A percentile compares a stretch with the other conserved stretches of the same genome.
Evolutionary conservation across 305 asterid species (phyloP).

Genomic region (Solanum hybrid): DNA sequence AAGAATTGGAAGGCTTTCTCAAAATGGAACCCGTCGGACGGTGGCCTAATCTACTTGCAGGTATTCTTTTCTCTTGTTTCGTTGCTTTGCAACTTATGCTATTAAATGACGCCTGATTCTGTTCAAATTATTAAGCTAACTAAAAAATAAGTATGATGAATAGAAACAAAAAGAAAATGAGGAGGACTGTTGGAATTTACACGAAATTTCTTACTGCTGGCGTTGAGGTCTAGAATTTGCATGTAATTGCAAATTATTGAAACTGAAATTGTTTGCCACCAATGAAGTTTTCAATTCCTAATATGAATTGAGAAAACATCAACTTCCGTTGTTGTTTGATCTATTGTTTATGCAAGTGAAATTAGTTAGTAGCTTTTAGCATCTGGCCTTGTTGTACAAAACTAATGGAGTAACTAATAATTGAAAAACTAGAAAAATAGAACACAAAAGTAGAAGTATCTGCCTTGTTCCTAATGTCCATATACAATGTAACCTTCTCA

Average conservation of each 20-base stretch:
- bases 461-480: not conserved
- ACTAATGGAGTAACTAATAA: not conserved
- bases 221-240: not conserved
- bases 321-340: not conserved
- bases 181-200: not conserved
- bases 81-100: constrained; percentile 3
- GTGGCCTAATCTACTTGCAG: constrained; percentile 85
- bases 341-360: not conserved
- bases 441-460: not conserved
- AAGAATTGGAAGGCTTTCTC: constrained; percentile 70
- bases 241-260: not conserved
- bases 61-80: constrained; percentile 15
- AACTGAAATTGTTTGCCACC: not conserved
- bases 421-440: not conserved
- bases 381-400: not conserved
- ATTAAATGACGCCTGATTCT: not conserved
- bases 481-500: not conserved
- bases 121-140: not conserved
- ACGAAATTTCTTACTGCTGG: not conserved
- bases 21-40: constrained; percentile 69
- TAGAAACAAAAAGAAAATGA: not conserved
- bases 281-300: not conserved
- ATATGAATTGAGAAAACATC: not conserved
- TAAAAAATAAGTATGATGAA: not conserved
- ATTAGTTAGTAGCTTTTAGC: not conserved